Evolutionary conservation across 768 basidiomycete species (phyloP), one percentile per base, ranked within the genome.

Genomic region (Macrocybe gigantea): DNA sequence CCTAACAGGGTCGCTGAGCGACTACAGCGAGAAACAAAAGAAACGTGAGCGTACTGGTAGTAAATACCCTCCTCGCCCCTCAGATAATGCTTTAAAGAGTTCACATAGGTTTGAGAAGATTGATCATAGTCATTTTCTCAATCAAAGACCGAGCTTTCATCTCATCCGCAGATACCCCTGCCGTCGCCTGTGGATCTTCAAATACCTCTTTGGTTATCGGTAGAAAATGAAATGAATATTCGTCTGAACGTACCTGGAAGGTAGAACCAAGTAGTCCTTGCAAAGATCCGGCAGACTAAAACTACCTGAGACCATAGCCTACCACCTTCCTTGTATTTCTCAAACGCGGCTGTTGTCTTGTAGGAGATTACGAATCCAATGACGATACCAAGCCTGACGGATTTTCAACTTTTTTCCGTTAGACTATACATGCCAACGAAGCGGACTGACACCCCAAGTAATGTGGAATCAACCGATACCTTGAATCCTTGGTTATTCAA

Each of bases 321-420:
- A 45, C 85, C 65, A 14, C 85, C 85, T 56, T 88, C 85, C 46
- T 86, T 86, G 62, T 87, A 86, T 12, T 83, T 68, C 60, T 85
- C 83, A 54, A 84, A 85, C 36, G 82, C 83, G 3, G 83, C 79
- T 7, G 82, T 85, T 8, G 83, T 85, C 49, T 83, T 62, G 60
- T 83, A 85, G 0, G 83, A 83, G 43, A 87, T 78, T 33, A 86
- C 76, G 53, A 86, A 87, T 72, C 85, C 85, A 13, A 87, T 69
- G 1, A 86, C 81, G 4, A 82, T 85, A 73, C 85, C 73, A 42
- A 73, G 53, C n/a, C 66, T 74, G 52, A 4, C 5, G 69, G 36
- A 73, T 64, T 3, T 64, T 64, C 7, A 49, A 37, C 37, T 33
- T 7, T 48, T 31, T 34, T 38, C 36, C 65, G 57, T 3, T 62